Evolutionary conservation across 2,329 filamentous ascomycete genomes (phyloP), one percentile per base, ranked within the genome.

Genomic region (Phyllosticta citrichinensis): DNA sequence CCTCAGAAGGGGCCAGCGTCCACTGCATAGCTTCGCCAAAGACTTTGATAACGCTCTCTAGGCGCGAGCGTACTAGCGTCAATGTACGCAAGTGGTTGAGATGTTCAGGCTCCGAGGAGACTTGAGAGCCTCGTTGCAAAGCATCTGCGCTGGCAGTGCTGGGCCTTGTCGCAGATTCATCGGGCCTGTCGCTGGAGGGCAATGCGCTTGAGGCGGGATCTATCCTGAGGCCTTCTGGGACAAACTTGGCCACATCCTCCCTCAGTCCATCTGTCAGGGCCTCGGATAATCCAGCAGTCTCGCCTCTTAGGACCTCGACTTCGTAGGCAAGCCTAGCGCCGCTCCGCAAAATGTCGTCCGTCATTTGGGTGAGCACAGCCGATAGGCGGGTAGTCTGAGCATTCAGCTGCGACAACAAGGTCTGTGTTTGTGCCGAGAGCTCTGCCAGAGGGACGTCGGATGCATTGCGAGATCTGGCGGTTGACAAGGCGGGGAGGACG

Each of bases 1-100:
- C 76, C 70, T 96, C 91, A 0, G 89, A 95, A 0, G 93, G 92
- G 0, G 93, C 90, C 56, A 97, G 85, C 0, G 90, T 88, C 81
- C 96, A 97, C 67, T 95, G 88, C 89, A 97, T 96, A 33, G 94
- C 93, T 67, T 95, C 88, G 51, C 92, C 93, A 72, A 99, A 99
- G 0, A 87, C 88, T 72, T 89, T 88, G 69, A 97, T 91, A 24
- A 97, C 92, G 1, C 86, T 83, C 65, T 97, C 92, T 17, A 99
- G 81, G n/a, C 91, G 87, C 1, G 84, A 77, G 57, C 92, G 88
- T 27, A 97, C 91, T 52, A 88, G 82, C 3, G 88, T 89, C 47
- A 99, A 80, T 14, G 88, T 95, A 66, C 89, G 88, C 60, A 99
- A 80, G 65, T 91, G 87, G 57, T 82, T 82, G 65, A 97, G 87